phyloP scores from a whole-genome alignment of 805 yeast species.

The Candida incommunis region DNA sequence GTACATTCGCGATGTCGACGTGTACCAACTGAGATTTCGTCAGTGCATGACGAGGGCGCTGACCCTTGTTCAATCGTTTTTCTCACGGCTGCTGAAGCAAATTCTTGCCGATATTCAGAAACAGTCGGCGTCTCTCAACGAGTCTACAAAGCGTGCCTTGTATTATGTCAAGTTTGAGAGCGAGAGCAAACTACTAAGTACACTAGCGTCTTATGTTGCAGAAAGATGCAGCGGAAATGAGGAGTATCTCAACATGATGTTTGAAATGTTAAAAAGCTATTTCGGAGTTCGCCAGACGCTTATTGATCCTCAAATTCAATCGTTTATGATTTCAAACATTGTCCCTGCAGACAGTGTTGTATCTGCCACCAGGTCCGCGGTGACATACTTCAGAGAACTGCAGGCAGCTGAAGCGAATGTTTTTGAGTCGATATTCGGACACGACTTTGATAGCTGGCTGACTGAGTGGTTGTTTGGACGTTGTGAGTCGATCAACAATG shows the following conservation, averaged over 20 bases:
- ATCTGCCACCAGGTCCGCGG: conserved; percentile 44
- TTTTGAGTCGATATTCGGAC: conserved; percentile 39
- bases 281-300: conserved; percentile 42
- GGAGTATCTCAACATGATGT: conserved; percentile 37
- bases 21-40: conserved; percentile 57
- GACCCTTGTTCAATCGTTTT: conserved; percentile 56
- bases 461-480: conserved; percentile 47
- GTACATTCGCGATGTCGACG: conserved; percentile 55
- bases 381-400: conserved; percentile 45
- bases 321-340: conserved; percentile 20
- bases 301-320: conserved; percentile 28
- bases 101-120: conserved; percentile 10
- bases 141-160: conserved; percentile 45
- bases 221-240: conserved; percentile 25
- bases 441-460: conserved; percentile 23
- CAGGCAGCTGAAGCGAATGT: conserved; percentile 47
- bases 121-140: conserved; percentile 16
- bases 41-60: conserved; percentile 76
- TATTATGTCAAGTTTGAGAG: conserved; percentile 49
- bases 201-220: conserved; percentile 24
- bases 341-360: conserved; percentile 14
- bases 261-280: conserved; percentile 53
- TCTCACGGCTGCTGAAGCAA: conserved; percentile 27
- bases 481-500: conserved; percentile 68
- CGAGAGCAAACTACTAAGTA: conserved; percentile 26